phyloP scores from a whole-genome alignment of 139 green algal species.

The Nannochloris sp. region DNA sequence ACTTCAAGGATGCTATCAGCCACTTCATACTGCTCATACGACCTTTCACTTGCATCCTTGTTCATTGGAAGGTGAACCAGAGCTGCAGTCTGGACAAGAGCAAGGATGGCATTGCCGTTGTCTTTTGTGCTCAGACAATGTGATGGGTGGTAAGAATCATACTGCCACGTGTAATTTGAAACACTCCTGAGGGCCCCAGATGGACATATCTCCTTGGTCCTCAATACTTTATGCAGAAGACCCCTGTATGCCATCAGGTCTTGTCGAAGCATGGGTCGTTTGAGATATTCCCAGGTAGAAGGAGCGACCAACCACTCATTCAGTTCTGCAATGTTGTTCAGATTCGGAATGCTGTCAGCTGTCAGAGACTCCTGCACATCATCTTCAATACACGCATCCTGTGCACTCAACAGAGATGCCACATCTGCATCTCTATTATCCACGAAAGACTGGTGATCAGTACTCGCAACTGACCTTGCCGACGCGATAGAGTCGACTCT shows the following conservation, averaged over 20 bases:
- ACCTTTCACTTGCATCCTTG: neutral
- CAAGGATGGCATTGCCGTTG: slow-evolving; percentile 5
- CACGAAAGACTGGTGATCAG: neutral
- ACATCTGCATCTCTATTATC: neutral
- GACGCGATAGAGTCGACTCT: neutral
- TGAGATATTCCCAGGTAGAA: slow-evolving; percentile 12
- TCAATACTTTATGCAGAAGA: slow-evolving; percentile 13
- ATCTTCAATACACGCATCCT: neutral
- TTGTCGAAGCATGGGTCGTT: slow-evolving; percentile 10
- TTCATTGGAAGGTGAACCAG: slow-evolving; percentile 15
- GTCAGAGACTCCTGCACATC: neutral
- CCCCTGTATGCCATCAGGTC: slow-evolving; percentile 15
- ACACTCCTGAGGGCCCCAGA: slow-evolving; percentile 14
- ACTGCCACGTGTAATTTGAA: slow-evolving; percentile 23
- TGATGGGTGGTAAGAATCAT: slow-evolving; percentile 8
- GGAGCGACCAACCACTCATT: slow-evolving; percentile 18
- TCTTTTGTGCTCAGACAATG: slow-evolving; percentile 18
- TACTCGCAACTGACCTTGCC: neutral
- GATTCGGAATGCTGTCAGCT: neutral
- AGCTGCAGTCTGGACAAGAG: slow-evolving; percentile 19
- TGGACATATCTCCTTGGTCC: slow-evolving; percentile 4
- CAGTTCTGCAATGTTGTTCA: slow-evolving; percentile 4
- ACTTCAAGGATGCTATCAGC: slow-evolving; percentile 17
- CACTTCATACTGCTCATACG: slow-evolving; percentile 17
- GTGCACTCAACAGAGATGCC: neutral